Evolutionary conservation across 2,329 filamentous ascomycete genomes (phyloP), one percentile per base, ranked within the genome.

Genomic region (Metarhizium robertsii): DNA sequence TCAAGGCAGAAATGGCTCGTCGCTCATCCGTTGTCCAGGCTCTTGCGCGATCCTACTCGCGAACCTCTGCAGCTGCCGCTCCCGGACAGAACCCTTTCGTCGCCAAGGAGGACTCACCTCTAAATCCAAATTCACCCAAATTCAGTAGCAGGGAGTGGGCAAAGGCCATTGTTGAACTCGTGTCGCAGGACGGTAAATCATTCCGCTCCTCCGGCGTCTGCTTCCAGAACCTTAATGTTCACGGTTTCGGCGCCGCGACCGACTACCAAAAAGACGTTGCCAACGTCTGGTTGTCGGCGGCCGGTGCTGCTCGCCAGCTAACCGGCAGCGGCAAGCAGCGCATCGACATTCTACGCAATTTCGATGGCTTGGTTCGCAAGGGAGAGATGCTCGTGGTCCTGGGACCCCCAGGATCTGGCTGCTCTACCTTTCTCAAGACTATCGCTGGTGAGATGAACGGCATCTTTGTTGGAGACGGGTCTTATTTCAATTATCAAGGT

Each of bases 401-500:
- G 38, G 87, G 87, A 16, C 86, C 86, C 55, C 87, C 87, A 2
- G 81, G 81, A 45, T 79, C 80, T n/a, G 87, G 87, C 54, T 95
- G 90, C 69, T 90, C 87, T 16, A 95, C 90, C 2, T 85, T 95
- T 60, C 76, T 95, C 56, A 95, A 95, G 75, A 88, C 89, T 0
- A 82, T 95, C 61, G 83, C 89, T 3, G 90, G 90, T 58, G 89
- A 95, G 70, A 89, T 87, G 25, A 86, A 91, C 61, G 90, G 90
- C 53, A 85, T 95, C 62, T 83, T 80, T 61, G 76, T 94, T 14
- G 87, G 90, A 50, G 73, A 86, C 3, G 73, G 75, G 11, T 85
- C 87, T 0, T 83, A 88, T 59, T 83, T 95, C 66, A 92, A 95
- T 72, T 95, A 95, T 66, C 87, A 94, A 68, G 87, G 84, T 77